Percentiles rank a stretch among this genome's conserved stretches.
phyloP scores from a whole-genome alignment of 139 green algal species.

The Picochlorum sp. region DNA sequence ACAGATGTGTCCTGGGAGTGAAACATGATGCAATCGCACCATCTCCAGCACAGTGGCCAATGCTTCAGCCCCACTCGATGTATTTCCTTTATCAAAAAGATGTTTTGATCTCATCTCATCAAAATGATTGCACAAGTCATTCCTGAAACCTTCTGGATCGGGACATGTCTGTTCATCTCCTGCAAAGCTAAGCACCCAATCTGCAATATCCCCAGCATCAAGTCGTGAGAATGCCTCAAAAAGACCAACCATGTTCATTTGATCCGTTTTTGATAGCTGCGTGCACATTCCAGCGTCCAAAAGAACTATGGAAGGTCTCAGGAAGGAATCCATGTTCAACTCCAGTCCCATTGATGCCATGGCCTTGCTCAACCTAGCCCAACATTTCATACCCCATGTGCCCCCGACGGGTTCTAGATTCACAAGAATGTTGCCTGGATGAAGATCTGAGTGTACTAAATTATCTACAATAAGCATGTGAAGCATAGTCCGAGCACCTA shows the following conservation, averaged over 20 bases:
- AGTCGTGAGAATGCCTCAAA: constrained; percentile 49
- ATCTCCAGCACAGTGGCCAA: constrained; percentile 67
- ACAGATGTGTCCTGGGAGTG: constrained; percentile 76
- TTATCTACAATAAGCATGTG: constrained; percentile 96
- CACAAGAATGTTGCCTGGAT: constrained; percentile 80
- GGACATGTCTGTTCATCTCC: constrained; percentile 55
- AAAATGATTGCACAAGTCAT: constrained; percentile 47
- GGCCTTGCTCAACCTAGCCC: neutral
- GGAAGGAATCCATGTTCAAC: neutral
- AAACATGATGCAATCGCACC: constrained; percentile 64
- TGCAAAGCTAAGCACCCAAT: constrained; percentile 62
- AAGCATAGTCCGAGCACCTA: constrained; percentile 77
- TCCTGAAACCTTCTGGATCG: constrained; percentile 54
- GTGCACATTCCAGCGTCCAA: constrained; percentile 89
- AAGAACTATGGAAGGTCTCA: constrained; percentile 60
- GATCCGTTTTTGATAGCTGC: constrained; percentile 56
- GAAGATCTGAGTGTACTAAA: constrained; percentile 91
- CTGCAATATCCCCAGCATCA: constrained; percentile 51
- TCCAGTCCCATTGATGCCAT: neutral
- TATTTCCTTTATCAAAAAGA: neutral
- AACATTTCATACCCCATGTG: neutral
- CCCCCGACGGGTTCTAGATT: constrained; percentile 40
- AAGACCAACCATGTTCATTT: constrained; percentile 47
- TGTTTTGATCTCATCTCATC: constrained; percentile 21
- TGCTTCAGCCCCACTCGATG: constrained; percentile 51